Evolutionary conservation across 169 alveolate genomes (phyloP).

Genomic region (Plasmodium coatneyi): DNA sequence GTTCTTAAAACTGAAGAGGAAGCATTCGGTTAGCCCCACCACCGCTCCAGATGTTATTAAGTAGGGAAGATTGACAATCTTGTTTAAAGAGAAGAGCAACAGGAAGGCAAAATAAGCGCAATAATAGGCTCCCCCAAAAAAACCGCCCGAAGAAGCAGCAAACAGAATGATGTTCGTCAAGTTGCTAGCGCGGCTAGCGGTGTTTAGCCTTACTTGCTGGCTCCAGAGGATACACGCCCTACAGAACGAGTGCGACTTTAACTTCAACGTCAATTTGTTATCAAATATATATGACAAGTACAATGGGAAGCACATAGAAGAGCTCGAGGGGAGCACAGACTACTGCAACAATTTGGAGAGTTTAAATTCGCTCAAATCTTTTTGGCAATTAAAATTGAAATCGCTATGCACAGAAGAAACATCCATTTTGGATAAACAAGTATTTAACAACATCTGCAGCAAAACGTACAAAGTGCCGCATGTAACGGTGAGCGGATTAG

Average conservation of each 20-base stretch:
- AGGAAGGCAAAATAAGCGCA: background rate
- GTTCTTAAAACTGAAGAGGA: background rate
- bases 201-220: conserved; percentile 5
- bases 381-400: conserved; percentile 65
- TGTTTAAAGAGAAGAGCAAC: background rate
- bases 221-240: background rate
- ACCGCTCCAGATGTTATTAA: background rate
- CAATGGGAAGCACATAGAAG: conserved; percentile 27
- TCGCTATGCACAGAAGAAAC: conserved; percentile 72
- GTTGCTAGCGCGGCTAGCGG: background rate
- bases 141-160: background rate
- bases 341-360: conserved; percentile 57
- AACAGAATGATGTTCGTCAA: conserved; percentile 11
- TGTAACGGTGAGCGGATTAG: conserved; percentile 21
- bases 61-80: background rate
- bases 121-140: background rate
- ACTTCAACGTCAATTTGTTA: conserved; percentile 7
- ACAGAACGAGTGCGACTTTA: conserved; percentile 36
- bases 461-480: conserved; percentile 24
- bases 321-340: background rate
- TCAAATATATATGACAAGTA: conserved; percentile 47
- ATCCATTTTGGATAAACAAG: conserved; percentile 64
- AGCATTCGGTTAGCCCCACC: background rate
- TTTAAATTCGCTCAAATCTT: conserved; percentile 23
- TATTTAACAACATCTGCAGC: conserved; percentile 54